Conservation (phyloP, 305 asterid species). For the Stenogyne calaminthoides region DNA sequence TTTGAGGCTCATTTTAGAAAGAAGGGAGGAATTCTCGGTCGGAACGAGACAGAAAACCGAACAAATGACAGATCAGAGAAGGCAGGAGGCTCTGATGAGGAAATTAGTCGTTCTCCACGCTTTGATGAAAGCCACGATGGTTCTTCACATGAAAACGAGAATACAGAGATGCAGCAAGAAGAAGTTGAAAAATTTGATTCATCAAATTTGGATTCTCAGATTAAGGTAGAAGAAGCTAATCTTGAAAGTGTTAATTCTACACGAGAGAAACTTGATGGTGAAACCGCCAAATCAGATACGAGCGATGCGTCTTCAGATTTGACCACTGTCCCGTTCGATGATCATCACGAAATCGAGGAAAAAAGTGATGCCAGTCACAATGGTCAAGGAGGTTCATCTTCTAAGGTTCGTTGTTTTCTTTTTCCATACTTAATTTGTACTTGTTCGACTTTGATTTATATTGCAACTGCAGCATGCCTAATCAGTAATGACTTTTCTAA, state of each 20-base stretch:
- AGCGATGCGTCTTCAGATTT: conserved; percentile 21
- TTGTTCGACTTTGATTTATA: too few relatives aligned
- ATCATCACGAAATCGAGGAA: conserved; percentile 32
- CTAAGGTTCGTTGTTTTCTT: conserved; percentile 43
- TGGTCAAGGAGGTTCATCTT: conserved; percentile 29
- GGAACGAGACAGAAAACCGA: conserved; percentile 40
- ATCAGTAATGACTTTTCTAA: not conserved
- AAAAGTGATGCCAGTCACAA: conserved; percentile 31
- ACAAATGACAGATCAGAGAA: conserved; percentile 38
- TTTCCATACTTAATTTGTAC: not conserved
- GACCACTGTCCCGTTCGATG: conserved; percentile 17
- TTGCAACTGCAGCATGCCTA: too few relatives aligned
- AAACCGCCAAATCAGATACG: conserved; percentile 30
- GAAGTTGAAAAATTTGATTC: conserved; percentile 26
- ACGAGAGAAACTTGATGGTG: conserved; percentile 32
- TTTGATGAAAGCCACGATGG: conserved; percentile 37
- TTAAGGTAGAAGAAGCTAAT: conserved; percentile 33
- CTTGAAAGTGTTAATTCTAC: conserved; percentile 26
- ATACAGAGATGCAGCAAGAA: conserved; percentile 24
- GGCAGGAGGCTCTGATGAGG: conserved; percentile 33
- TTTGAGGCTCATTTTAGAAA: conserved; percentile 80
- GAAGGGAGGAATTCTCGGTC: conserved; percentile 48
- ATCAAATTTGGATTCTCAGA: conserved; percentile 28
- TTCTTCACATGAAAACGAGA: conserved; percentile 25
- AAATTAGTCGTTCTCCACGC: conserved; percentile 33